These are phyloP conservation scores for Mortierella sp. DNA, from an alignment of 371 early-diverging fungal genomes.

Conservation along the genomic window DNA sequence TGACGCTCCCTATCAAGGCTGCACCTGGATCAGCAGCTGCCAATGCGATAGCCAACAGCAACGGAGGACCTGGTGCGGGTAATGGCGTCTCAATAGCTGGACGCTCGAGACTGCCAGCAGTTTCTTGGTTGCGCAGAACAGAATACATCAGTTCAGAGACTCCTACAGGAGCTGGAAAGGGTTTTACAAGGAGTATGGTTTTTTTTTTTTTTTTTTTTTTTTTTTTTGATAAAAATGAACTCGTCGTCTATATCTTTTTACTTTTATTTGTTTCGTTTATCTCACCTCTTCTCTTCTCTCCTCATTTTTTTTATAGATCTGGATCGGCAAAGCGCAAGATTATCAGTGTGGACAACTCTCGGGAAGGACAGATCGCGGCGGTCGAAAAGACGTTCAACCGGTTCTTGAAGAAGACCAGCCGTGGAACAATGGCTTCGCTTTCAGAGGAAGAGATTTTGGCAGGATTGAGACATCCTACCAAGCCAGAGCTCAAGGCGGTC, in stretches of 20 bases:
- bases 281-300: background rate
- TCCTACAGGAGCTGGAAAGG: conserved; percentile 47
- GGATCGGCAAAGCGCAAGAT: conserved; percentile 11
- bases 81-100: conserved; percentile 16
- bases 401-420: conserved; percentile 20
- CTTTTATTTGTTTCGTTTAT: background rate
- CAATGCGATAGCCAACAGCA: background rate
- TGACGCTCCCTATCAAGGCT: conserved; percentile 25
- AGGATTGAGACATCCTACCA: conserved; percentile 77
- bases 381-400: conserved; percentile 79
- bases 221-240: background rate
- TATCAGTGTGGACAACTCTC: conserved; percentile 55
- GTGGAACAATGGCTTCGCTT: conserved; percentile 9
- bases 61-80: conserved; percentile 5
- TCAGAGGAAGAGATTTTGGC: conserved; percentile 59
- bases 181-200: conserved; percentile 39
- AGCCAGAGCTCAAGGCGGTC: conserved; percentile 72
- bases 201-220: background rate
- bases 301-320: conserved; percentile 4
- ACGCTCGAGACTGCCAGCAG: conserved; percentile 52
- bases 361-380: conserved; percentile 72
- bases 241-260: background rate
- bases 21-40: conserved; percentile 7
- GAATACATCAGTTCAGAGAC: conserved; percentile 69
- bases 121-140: conserved; percentile 74